Evolutionary conservation across 345 rosid genomes (phyloP).

Genomic region (Heritiera fomes): DNA sequence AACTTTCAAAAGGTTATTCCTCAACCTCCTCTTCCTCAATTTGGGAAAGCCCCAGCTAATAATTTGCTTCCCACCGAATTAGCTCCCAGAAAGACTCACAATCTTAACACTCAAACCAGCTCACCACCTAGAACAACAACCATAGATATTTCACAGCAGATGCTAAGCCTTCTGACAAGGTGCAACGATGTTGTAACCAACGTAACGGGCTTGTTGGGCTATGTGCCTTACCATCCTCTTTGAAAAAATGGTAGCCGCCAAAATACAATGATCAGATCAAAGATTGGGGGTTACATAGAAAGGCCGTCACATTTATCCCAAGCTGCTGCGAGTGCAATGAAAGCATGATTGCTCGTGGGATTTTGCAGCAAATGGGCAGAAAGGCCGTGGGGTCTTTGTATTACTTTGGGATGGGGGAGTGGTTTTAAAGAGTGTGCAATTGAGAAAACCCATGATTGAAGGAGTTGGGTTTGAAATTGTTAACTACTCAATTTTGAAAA

Average conservation of each 20-base stretch:
- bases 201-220: slow-evolving; percentile 78
- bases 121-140: slow-evolving; percentile 9
- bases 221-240: slow-evolving; percentile 94
- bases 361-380: background rate
- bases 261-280: background rate
- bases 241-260: slow-evolving; percentile 28
- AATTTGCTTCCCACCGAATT: slow-evolving; percentile 38
- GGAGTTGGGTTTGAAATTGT: too few relatives aligned
- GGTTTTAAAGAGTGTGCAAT: background rate
- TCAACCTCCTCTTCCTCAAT: slow-evolving; percentile 52
- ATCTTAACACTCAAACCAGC: slow-evolving; percentile 15
- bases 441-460: background rate
- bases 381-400: background rate
- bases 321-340: background rate
- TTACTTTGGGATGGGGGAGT: background rate
- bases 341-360: background rate
- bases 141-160: slow-evolving; percentile 87
- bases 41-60: slow-evolving; percentile 42
- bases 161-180: slow-evolving; percentile 86
- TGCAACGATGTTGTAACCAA: slow-evolving; percentile 91
- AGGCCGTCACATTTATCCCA: background rate
- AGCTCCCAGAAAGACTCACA: slow-evolving; percentile 43
- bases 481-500: background rate
- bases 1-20: slow-evolving; percentile 73
- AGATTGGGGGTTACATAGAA: background rate